A percentile compares a stretch with the other conserved stretches of the same genome.
phyloP scores from a whole-genome alignment of 2,329 filamentous ascomycete genomes.

The Phyllosticta paracitricarpa region DNA sequence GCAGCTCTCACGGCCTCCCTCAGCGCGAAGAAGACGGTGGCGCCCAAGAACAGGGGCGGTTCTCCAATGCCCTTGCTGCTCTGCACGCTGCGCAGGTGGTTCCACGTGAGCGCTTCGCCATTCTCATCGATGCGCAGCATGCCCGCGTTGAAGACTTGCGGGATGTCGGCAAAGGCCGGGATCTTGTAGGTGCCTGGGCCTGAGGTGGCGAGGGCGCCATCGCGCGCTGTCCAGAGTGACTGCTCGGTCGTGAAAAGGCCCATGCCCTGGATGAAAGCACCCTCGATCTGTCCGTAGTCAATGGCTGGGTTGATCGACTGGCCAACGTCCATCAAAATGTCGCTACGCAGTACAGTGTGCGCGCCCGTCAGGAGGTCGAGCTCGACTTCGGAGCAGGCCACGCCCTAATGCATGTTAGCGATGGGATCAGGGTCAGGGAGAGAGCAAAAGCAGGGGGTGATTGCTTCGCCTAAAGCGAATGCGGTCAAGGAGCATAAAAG shows the following conservation, averaged over 20 bases:
- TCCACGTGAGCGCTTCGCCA: slow-evolving; percentile 54
- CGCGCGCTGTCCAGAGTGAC: slow-evolving; percentile 49
- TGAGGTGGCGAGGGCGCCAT: slow-evolving; percentile 53
- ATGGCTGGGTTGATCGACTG: slow-evolving; percentile 68
- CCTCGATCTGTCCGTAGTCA: slow-evolving; percentile 74
- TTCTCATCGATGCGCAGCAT: slow-evolving; percentile 59
- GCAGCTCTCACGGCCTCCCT: slow-evolving; percentile 70
- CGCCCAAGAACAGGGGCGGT: slow-evolving; percentile 67
- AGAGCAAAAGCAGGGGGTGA: not conserved
- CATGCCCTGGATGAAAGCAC: slow-evolving; percentile 68
- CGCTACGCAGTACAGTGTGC: slow-evolving; percentile 77
- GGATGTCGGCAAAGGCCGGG: slow-evolving; percentile 77
- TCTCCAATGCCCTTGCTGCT: slow-evolving; percentile 68
- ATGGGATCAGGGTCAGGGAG: not conserved
- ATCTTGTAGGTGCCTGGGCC: slow-evolving; percentile 72
- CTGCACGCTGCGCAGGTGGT: slow-evolving; percentile 74
- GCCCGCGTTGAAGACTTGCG: slow-evolving; percentile 72
- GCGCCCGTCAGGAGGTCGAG: slow-evolving; percentile 85
- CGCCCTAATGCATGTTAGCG: slow-evolving; percentile 41
- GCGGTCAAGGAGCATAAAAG: not conserved
- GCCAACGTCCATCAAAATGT: slow-evolving; percentile 94
- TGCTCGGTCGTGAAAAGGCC: slow-evolving; percentile 72
- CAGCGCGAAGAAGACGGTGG: slow-evolving; percentile 76
- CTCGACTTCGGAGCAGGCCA: slow-evolving; percentile 79
- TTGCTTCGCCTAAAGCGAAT: not conserved